Evolutionary conservation across 164 flowering plant species (phyloP).

Genomic region (Umbellularia californica): DNA sequence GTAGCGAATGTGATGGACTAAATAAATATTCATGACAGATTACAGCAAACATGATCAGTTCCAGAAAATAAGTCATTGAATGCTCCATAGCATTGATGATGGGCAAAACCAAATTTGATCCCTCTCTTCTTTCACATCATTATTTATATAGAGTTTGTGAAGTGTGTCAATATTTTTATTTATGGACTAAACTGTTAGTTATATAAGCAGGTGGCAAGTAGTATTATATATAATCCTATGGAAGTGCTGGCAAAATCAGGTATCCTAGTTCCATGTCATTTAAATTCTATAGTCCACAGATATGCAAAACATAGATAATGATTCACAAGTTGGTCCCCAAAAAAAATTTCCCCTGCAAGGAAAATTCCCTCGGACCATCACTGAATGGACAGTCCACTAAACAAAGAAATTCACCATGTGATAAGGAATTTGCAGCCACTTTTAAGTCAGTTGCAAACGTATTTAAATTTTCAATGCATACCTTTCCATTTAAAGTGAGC

Average conservation of each 20-base stretch:
- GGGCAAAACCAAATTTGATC: not conserved
- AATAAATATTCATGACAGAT: no score
- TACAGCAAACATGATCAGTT: not conserved
- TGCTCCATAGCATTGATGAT: not conserved
- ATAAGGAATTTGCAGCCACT: not conserved
- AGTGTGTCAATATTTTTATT: no score
- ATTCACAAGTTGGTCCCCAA: not conserved
- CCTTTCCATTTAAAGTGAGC: constrained; percentile 93
- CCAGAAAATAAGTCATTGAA: not conserved
- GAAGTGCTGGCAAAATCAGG: not conserved
- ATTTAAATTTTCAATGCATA: constrained; percentile 17
- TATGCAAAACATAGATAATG: not conserved
- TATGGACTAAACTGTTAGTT: no score
- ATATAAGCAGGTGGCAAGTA: not conserved
- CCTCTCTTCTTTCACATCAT: not conserved
- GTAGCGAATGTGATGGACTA: no score
- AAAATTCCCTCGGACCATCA: no score
- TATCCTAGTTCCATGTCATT: no score
- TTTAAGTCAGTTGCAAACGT: not conserved
- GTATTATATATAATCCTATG: no score
- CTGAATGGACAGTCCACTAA: not conserved
- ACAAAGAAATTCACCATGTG: not conserved
- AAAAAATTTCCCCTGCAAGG: no score
- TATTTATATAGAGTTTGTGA: no score
- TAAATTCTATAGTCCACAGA: not conserved